Evolutionary conservation across 306 rosid genomes (phyloP).

Genomic region (Phaseolus lunatus): DNA sequence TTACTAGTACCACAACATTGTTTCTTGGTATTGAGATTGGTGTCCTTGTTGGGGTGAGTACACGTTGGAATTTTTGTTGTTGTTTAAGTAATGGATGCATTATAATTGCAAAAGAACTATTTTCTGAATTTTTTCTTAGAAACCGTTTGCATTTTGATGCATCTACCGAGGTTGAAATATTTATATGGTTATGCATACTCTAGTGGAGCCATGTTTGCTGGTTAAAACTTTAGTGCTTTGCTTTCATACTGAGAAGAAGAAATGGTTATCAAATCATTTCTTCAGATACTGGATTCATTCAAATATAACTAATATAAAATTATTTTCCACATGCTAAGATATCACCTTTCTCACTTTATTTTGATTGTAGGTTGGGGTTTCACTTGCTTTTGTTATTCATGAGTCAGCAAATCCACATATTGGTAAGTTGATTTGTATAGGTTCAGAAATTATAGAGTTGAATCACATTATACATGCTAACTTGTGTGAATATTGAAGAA

Average conservation of each 20-base stretch:
- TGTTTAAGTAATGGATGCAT: slow-evolving; percentile 30
- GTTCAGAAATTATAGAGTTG: slow-evolving; percentile 30
- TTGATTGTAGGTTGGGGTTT: slow-evolving; percentile 80
- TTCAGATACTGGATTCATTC: slow-evolving; percentile 31
- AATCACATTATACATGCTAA: slow-evolving; percentile 13
- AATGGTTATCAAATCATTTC: slow-evolving; percentile 21
- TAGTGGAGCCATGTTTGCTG: slow-evolving; percentile 23
- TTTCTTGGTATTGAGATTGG: slow-evolving; percentile 98
- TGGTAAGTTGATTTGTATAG: slow-evolving; percentile 63
- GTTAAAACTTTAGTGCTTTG: slow-evolving; percentile 19
- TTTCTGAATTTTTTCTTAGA: neutral
- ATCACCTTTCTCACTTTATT: slow-evolving; percentile 28
- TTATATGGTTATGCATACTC: slow-evolving; percentile 16
- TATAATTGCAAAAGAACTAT: slow-evolving; percentile 5
- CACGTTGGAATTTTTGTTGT: slow-evolving; percentile 41
- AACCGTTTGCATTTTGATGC: slow-evolving; percentile 16
- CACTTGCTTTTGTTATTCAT: slow-evolving; percentile 95
- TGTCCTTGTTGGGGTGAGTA: slow-evolving; percentile 92
- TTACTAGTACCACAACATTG: slow-evolving; percentile 79
- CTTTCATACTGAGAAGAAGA: slow-evolving; percentile 22
- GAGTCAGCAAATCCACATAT: slow-evolving; percentile 99
- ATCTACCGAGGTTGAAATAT: slow-evolving; percentile 28
- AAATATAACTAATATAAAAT: slow-evolving; percentile 16
- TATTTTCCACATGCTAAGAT: slow-evolving; percentile 36
- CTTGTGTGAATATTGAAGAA: neutral